Conservation (phyloP, 441 rosid genomes). For the Croton laevigatus region DNA sequence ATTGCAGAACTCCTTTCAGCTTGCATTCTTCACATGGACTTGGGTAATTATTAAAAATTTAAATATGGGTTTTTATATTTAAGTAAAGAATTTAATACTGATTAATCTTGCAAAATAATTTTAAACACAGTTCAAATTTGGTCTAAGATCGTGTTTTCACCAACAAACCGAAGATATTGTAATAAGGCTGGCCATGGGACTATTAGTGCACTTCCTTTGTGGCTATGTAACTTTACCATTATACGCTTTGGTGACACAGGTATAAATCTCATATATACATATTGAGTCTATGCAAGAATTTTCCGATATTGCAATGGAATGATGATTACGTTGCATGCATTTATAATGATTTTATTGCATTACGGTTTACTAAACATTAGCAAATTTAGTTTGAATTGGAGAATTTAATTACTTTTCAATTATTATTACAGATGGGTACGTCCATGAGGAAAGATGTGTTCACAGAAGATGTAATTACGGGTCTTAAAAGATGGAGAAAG, state of each 20-base stretch:
- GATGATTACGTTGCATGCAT: too few relatives aligned
- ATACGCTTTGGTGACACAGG: slow-evolving; percentile 90
- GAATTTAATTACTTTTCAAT: background rate
- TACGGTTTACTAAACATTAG: too few relatives aligned
- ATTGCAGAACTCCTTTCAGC: slow-evolving; percentile 73
- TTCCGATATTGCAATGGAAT: too few relatives aligned
- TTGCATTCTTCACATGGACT: slow-evolving; percentile 84
- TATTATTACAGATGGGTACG: slow-evolving; percentile 60
- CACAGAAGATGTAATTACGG: slow-evolving; percentile 47
- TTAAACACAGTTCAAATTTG: slow-evolving; percentile 55
- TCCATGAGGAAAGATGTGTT: slow-evolving; percentile 60
- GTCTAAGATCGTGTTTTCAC: slow-evolving; percentile 64
- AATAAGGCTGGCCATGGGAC: slow-evolving; percentile 52
- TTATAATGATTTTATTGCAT: too few relatives aligned
- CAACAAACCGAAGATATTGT: slow-evolving; percentile 42
- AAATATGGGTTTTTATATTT: background rate
- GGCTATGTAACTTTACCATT: slow-evolving; percentile 88
- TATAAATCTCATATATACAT: slow-evolving; percentile 6
- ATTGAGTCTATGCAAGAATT: too few relatives aligned
- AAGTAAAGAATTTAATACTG: background rate
- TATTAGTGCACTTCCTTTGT: slow-evolving; percentile 59
- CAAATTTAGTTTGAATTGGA: background rate
- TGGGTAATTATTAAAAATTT: slow-evolving; percentile 41
- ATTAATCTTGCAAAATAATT: background rate
- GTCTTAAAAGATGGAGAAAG: slow-evolving; percentile 59